Conservation (phyloP, 768 basidiomycete species). For the Phaeotremella skinneri region DNA sequence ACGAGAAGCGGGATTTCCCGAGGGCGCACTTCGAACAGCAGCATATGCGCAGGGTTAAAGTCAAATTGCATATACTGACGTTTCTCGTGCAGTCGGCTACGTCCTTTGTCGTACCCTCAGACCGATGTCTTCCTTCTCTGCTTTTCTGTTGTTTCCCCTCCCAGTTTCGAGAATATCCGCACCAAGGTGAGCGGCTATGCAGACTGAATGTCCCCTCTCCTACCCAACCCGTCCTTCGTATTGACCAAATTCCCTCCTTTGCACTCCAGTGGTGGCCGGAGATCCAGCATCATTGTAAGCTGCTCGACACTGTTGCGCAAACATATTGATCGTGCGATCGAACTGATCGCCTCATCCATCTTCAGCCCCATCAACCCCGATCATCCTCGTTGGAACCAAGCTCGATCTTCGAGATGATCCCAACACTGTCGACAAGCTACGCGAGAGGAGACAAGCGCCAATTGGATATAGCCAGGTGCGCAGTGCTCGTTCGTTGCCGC, state of each 20-base stretch:
- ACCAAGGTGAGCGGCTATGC: slow-evolving; percentile 54
- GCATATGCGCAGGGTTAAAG: neutral
- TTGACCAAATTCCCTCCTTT: slow-evolving; percentile 8
- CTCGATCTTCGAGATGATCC: slow-evolving; percentile 84
- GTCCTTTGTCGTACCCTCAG: slow-evolving; percentile 90
- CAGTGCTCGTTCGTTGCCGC: neutral
- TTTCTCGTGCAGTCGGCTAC: slow-evolving; percentile 34
- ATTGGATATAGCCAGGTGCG: slow-evolving; percentile 44
- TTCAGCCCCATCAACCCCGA: slow-evolving; percentile 79
- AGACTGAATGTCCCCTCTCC: slow-evolving; percentile 2
- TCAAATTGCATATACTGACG: neutral
- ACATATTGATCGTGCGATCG: neutral
- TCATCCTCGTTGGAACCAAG: slow-evolving; percentile 91
- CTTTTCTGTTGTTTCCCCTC: slow-evolving; percentile 89
- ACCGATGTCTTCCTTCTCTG: slow-evolving; percentile 97
- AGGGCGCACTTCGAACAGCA: neutral
- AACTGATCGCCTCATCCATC: slow-evolving; percentile 7
- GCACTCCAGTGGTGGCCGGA: slow-evolving; percentile 56
- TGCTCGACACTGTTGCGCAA: neutral
- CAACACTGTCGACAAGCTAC: slow-evolving; percentile 60
- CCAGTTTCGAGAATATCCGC: slow-evolving; percentile 82
- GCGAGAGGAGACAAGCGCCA: slow-evolving; percentile 47
- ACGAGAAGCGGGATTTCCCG: slow-evolving; percentile 55
- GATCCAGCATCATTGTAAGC: slow-evolving; percentile 77
- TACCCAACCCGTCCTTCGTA: neutral